A percentile compares a stretch with the other conserved stretches of the same genome.
Evolutionary conservation across 352 stramenopile genomes (phyloP).

Genomic region (Globisporangium ultimum): DNA sequence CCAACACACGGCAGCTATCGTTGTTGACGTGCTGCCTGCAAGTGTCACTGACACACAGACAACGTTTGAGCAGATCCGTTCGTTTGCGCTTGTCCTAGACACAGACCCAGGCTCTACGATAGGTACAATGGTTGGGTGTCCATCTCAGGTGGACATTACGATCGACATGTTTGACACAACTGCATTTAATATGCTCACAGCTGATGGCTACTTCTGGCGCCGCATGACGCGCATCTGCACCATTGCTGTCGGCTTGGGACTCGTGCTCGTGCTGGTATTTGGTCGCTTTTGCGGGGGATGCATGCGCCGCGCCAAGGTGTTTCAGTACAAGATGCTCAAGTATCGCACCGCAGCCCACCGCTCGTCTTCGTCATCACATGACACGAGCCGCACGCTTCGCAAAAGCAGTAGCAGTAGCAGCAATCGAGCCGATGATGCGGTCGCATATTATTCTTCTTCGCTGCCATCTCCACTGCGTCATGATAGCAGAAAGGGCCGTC

Average conservation of each 20-base stretch:
- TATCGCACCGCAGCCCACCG: constrained; percentile 1
- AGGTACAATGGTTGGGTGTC: background rate
- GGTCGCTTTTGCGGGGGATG: constrained; percentile 18
- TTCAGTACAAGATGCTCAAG: constrained; percentile 48
- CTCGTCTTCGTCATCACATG: too few species aligned
- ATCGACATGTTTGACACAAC: constrained; percentile 5
- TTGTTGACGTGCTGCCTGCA: constrained; percentile 25
- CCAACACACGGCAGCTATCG: constrained; percentile 19
- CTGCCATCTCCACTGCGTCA: too few species aligned
- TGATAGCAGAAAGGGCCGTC: background rate
- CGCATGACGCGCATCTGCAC: constrained; percentile 18
- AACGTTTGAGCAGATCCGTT: background rate
- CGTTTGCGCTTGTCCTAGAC: constrained; percentile 12
- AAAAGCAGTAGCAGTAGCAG: constrained; percentile 6
- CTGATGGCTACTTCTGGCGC: constrained; percentile 25
- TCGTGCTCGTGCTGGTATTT: constrained; percentile 18
- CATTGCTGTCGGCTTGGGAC: constrained; percentile 1
- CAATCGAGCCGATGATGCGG: background rate
- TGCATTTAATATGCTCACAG: background rate
- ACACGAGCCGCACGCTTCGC: too few species aligned
- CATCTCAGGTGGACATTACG: constrained; percentile 6
- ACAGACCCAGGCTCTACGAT: background rate
- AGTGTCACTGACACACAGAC: constrained; percentile 4
- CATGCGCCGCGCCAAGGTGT: constrained; percentile 22
- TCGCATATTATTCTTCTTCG: too few species aligned